Conservation (phyloP, 768 basidiomycete species). For the Sistotremastrum suecicum region DNA sequence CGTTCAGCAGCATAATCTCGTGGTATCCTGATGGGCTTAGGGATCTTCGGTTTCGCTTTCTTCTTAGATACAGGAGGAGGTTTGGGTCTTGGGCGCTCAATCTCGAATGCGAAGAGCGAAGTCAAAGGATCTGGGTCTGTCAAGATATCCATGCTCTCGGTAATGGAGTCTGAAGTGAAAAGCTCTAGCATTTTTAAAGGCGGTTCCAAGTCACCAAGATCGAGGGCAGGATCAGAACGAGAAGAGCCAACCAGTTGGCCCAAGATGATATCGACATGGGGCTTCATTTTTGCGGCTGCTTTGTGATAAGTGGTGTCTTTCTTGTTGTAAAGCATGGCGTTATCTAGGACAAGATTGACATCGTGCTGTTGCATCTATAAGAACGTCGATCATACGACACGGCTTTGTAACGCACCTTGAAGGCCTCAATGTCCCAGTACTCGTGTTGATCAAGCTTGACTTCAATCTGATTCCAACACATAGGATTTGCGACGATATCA, state of each 20-base stretch:
- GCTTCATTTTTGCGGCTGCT: conserved; percentile 50
- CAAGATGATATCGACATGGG: conserved; percentile 25
- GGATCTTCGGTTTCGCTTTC: conserved; percentile 22
- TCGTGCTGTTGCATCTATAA: conserved; percentile 39
- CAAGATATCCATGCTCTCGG: conserved; percentile 38
- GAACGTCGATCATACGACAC: not conserved
- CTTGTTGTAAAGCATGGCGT: conserved; percentile 80
- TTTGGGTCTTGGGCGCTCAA: conserved; percentile 46
- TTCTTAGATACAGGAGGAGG: conserved; percentile 36
- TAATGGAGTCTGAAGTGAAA: conserved; percentile 39
- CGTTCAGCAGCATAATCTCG: not conserved
- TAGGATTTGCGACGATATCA: conserved; percentile 71
- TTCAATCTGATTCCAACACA: conserved; percentile 80
- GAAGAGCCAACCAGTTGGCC: conserved; percentile 12
- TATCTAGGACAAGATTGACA: conserved; percentile 68
- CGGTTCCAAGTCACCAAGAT: conserved; percentile 65
- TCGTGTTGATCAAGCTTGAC: conserved; percentile 67
- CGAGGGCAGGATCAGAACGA: conserved; percentile 3
- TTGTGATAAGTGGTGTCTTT: conserved; percentile 57
- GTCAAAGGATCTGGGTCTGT: conserved; percentile 44
- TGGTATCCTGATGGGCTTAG: not conserved
- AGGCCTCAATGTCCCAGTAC: conserved; percentile 65
- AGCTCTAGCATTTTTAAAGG: conserved; percentile 41
- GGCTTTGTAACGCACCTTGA: conserved; percentile 35
- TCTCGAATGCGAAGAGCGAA: conserved; percentile 55